A percentile compares a stretch with the other conserved stretches of the same genome.
These are phyloP conservation scores for Tritrichomonas musculus DNA, from an alignment of 208 protist genomes.

Conservation along the genomic window DNA sequence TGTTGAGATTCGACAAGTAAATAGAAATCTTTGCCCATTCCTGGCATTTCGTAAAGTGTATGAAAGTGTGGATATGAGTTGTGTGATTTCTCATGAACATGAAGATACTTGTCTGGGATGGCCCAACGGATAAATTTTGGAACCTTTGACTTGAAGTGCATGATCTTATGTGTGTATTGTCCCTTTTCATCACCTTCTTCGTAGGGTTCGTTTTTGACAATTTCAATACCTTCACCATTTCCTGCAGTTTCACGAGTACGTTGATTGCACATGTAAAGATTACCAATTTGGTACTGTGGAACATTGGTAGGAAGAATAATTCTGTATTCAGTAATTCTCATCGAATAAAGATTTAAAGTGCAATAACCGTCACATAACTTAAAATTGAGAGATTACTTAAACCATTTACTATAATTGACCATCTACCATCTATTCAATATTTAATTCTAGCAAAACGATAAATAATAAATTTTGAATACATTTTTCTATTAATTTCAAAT, in stretches of 20 bases:
- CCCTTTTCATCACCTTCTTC: not conserved
- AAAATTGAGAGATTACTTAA: no score
- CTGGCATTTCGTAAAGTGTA: not conserved
- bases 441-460: no score
- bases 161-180: constrained; percentile 28
- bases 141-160: constrained; percentile 29
- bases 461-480: no score
- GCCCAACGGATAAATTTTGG: not conserved
- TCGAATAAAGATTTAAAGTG: no score
- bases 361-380: no score
- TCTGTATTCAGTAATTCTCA: not conserved
- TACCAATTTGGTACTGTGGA: constrained; percentile 14
- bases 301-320: constrained; percentile 32
- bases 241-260: not conserved
- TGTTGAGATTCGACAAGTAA: not conserved
- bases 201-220: constrained; percentile 18
- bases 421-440: no score
- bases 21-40: not conserved
- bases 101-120: constrained; percentile 12
- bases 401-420: no score
- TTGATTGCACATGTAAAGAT: constrained; percentile 20
- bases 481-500: no score
- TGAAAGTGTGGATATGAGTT: constrained; percentile 31
- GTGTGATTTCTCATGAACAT: constrained; percentile 1
- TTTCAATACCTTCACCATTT: constrained; percentile 23